Base-by-base conservation (phyloP, 1,284 basidiomycete genomes). In the Singerocomus rubriflavus region DNA sequence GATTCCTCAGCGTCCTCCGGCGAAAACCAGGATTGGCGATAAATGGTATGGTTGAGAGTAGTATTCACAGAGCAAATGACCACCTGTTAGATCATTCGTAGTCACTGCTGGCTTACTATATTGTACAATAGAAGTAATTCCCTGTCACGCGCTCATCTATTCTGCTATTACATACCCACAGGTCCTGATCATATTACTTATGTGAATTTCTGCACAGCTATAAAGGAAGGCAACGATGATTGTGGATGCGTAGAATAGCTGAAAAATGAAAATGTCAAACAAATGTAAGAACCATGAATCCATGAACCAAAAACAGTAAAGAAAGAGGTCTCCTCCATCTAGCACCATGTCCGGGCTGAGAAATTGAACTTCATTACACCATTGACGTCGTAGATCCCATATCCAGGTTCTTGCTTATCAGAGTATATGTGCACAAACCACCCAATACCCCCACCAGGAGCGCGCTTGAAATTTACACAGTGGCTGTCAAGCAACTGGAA, bases 351-450 rank as follows among this genome's bases (percentile, higher is more conserved):
- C 50, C 67, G 70, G 2, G 80, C 79, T 17, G 59, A 65, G 62
- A 85, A 85, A 12, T 71, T 64, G 58, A 85, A 84, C 66, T 86
- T 85, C 55, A 72, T 56, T 16, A 62, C 58, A 25, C 79, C 77
- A 34, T 70, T 62, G 2, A 41, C 54, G 42, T 75, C 68, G 60
- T 84, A 83, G 45, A 86, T 78, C 4, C 84, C 85, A 58, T 86
- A 87, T 16, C 85, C 84, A 27, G 80, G 79, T 58, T 85, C 83
- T 64, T 80, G 75, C 51, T 67, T 55, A 59, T 88, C 85, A 3
- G 80, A 80, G 61, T 86, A 89, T 43, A 88, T 82, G 61, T 89
- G 87, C 41, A 82, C 82, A 61, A 91, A 91, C 88, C 88, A 90
- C 11, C 87, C 88, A 21, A 89, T 70, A 27, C 85, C 84, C 14